A percentile compares a stretch with the other conserved stretches of the same genome.
phyloP scores from a whole-genome alignment of 73 alveolate genomes.

The Diophrys sp. region DNA sequence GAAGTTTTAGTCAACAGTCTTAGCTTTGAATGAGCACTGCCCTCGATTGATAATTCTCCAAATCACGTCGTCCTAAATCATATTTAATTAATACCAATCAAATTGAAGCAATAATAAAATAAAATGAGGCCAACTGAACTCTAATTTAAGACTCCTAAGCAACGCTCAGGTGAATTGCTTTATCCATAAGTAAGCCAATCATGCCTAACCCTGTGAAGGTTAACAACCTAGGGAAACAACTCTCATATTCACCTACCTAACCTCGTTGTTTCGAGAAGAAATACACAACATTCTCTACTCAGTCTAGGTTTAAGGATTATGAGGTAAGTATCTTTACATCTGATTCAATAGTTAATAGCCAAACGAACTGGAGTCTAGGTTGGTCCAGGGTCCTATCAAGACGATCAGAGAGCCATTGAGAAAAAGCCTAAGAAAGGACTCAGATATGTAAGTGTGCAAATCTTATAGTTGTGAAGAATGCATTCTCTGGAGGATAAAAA shows the following conservation, averaged over 20 bases:
- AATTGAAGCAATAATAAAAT: not conserved
- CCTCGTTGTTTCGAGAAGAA: not conserved
- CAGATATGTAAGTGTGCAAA: not conserved
- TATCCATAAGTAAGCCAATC: not conserved
- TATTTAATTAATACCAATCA: constrained; percentile 45
- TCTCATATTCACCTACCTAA: not conserved
- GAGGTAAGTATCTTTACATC: not conserved
- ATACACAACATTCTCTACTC: constrained; percentile 6
- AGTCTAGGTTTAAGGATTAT: constrained; percentile 3
- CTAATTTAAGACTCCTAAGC: constrained; percentile 7
- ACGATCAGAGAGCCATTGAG: not conserved
- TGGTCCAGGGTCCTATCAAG: constrained; percentile 8
- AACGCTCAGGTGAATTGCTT: constrained; percentile 3
- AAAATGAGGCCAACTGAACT: constrained; percentile 10
- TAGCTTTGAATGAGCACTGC: constrained; percentile 81
- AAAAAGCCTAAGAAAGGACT: not conserved
- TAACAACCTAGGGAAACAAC: not conserved
- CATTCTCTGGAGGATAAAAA: constrained; percentile 8
- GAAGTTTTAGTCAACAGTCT: constrained; percentile 84
- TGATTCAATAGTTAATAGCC: not conserved
- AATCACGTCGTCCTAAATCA: constrained; percentile 90
- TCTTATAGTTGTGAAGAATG: not conserved
- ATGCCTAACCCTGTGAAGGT: too few relatives aligned
- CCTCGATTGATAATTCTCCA: constrained; percentile 85
- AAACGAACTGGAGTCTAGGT: constrained; percentile 3